Evolutionary conservation across 2,329 filamentous ascomycete species (phyloP).

Genomic region (Alternaria triticina): DNA sequence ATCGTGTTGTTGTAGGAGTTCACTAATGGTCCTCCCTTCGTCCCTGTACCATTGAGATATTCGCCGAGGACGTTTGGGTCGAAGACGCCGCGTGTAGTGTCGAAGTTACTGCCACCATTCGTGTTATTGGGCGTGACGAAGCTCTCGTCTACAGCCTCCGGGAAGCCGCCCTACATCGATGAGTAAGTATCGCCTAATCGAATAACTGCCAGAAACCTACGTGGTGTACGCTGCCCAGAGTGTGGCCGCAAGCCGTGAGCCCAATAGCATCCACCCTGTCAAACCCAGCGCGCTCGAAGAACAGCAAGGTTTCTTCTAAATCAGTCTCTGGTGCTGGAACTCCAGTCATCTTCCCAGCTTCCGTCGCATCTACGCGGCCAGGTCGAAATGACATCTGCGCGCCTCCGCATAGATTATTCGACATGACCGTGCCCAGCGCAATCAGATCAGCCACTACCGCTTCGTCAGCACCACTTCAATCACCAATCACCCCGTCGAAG

Average conservation of each 20-base stretch:
- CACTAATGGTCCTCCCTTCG: slow-evolving; percentile 31
- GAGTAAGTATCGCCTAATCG: background rate
- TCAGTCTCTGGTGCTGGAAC: slow-evolving; percentile 35
- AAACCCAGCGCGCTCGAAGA: slow-evolving; percentile 36
- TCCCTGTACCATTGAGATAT: slow-evolving; percentile 34
- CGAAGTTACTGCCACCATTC: slow-evolving; percentile 31
- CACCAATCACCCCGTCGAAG: background rate
- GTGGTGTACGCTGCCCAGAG: slow-evolving; percentile 35
- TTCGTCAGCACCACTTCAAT: background rate
- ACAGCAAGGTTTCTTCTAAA: slow-evolving; percentile 23
- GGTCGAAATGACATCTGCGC: slow-evolving; percentile 26
- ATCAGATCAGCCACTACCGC: slow-evolving; percentile 34
- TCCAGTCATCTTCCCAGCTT: slow-evolving; percentile 24
- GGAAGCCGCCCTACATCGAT: slow-evolving; percentile 21
- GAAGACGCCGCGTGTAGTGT: slow-evolving; percentile 32
- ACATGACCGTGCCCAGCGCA: slow-evolving; percentile 30
- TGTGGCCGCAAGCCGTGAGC: slow-evolving; percentile 39
- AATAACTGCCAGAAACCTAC: background rate
- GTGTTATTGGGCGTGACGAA: slow-evolving; percentile 26
- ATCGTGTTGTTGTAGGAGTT: slow-evolving; percentile 28
- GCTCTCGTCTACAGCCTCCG: slow-evolving; percentile 31
- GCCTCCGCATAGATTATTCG: slow-evolving; percentile 35
- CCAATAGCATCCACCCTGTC: slow-evolving; percentile 30
- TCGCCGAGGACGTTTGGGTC: slow-evolving; percentile 35
- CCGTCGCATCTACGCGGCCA: slow-evolving; percentile 34